Evolutionary conservation across 2,329 filamentous ascomycete genomes (phyloP), one percentile per base, ranked within the genome.

Genomic region (Balansia obtecta): DNA sequence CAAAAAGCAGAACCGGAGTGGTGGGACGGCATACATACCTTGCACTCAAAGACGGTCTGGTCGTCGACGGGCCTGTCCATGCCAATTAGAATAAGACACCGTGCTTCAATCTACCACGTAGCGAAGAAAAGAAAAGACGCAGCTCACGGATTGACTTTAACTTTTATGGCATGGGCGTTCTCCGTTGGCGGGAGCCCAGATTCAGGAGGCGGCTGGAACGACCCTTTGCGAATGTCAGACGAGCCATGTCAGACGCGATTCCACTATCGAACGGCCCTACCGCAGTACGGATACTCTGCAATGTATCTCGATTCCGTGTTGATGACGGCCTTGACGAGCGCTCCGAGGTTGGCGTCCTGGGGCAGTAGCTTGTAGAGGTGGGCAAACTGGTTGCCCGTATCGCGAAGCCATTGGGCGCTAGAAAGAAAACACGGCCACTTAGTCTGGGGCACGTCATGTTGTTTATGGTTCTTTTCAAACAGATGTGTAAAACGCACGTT

Each of bases 171-270:
- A 32, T 54, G 58, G 34, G 58, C 55, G 34, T 61, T 61, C n/a
- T 57, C 50, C 15, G 51, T 55, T 1, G 60, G 58, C 46, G 55
- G 43, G 12, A 64, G 54, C 3, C 80, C 79, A 48, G 85, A 88
- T 48, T 88, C 86, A 2, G 80, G 75, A 0, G 89, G 89, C 2
- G 89, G 88, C 63, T 95, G 89, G 68, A 95, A 95, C 12, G 87
- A 85, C 63, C 95, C 93, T 61, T 11, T 11, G 6, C 4, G 2
- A 11, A 11, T n/a, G 45, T 55, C 9, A 54, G 52, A 27, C 27
- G 8, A 13, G 12, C 10, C 20, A 4, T 22, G 41, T 27, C 22
- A 32, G 16, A 18, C 32, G 6, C 8, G 18, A 9, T 5, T 22
- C 11, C 6, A 27, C 15, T 18, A 2, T 4, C 5, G 3, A 11